These are phyloP conservation scores for Luffa acutangula DNA, from an alignment of 306 rosid species.

Conservation along the genomic window DNA sequence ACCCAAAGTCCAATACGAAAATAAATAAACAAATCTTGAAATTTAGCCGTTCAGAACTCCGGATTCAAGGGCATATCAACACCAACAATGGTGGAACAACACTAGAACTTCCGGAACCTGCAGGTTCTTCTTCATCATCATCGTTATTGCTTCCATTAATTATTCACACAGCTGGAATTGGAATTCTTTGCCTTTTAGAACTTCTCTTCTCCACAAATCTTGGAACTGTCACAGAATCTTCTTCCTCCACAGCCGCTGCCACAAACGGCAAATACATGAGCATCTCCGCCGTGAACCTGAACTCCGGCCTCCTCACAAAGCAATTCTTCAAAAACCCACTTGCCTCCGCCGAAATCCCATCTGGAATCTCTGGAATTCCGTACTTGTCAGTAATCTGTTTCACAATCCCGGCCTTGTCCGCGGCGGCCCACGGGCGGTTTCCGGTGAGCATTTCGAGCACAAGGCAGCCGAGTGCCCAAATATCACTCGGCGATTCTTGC, in stretches of 20 bases:
- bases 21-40: no score
- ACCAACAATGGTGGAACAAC: no score
- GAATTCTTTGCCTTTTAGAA: neutral
- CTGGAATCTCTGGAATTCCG: conserved; percentile 7
- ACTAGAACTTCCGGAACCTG: no score
- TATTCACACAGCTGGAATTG: neutral
- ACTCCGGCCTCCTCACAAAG: conserved; percentile 7
- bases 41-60: no score
- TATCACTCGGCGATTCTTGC: conserved; percentile 15
- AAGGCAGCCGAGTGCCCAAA: conserved; percentile 25
- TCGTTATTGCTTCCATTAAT: neutral
- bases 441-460: conserved; percentile 23
- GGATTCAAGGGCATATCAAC: no score
- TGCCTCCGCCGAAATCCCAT: conserved; percentile 5
- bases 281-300: conserved; percentile 24
- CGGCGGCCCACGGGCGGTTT: neutral
- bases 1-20: no score
- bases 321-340: conserved; percentile 18
- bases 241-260: neutral
- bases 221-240: neutral
- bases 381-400: neutral
- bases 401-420: neutral
- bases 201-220: neutral
- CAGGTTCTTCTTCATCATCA: no score
- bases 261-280: conserved; percentile 11